Conservation (phyloP, 2,329 filamentous ascomycete genomes). For the Sordariomycetes sp. region DNA sequence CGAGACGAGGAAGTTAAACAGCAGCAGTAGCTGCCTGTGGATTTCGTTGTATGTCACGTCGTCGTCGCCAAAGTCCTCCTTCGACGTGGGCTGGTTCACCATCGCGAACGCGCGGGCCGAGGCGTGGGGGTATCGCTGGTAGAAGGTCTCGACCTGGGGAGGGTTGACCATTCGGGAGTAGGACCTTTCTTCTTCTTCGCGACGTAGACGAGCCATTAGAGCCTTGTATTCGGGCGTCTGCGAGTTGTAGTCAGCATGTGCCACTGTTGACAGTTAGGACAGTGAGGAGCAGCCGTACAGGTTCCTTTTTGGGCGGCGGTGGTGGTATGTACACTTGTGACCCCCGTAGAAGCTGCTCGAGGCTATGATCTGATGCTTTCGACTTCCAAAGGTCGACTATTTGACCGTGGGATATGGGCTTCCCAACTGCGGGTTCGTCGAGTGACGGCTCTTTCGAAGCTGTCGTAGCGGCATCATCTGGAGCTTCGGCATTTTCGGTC, state of each 20-base stretch:
- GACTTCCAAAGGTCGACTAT: constrained; percentile 52
- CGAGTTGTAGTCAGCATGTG: constrained; percentile 6
- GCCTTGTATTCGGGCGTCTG: constrained; percentile 76
- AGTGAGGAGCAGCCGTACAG: constrained; percentile 39
- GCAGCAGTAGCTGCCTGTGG: constrained; percentile 72
- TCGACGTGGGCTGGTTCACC: constrained; percentile 36
- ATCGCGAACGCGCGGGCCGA: constrained; percentile 44
- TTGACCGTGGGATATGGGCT: constrained; percentile 64
- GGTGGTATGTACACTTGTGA: constrained; percentile 68
- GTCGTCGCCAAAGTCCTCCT: constrained; percentile 47
- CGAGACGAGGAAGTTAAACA: constrained; percentile 84
- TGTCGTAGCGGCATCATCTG: constrained; percentile 1
- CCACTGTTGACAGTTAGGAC: not conserved
- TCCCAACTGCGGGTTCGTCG: constrained; percentile 41
- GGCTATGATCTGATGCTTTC: constrained; percentile 29
- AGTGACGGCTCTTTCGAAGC: constrained; percentile 38
- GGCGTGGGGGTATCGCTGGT: constrained; percentile 46
- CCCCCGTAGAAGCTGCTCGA: constrained; percentile 65
- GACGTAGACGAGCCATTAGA: constrained; percentile 77
- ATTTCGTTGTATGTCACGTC: constrained; percentile 63
- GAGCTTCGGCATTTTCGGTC: constrained; percentile 10
- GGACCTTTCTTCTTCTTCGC: constrained; percentile 69
- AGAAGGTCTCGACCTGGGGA: constrained; percentile 45
- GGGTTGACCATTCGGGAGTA: constrained; percentile 77
- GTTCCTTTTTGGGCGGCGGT: constrained; percentile 68